Conservation (phyloP, 176 grass and related monocot species). For the Juncus effusus region DNA sequence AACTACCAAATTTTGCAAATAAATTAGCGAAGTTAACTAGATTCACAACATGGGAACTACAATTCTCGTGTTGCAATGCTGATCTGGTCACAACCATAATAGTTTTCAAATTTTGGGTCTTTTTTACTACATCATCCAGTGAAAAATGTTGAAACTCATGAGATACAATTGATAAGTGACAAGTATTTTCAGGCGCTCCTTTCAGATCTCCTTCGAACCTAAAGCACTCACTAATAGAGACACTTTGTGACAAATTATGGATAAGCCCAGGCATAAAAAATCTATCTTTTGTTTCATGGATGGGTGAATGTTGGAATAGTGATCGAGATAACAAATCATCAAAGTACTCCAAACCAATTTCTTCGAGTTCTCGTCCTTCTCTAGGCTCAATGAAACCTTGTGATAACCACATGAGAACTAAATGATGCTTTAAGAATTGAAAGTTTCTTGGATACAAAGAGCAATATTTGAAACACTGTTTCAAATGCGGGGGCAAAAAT, state of each 20-base stretch:
- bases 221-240: constrained; percentile 23
- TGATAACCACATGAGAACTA: constrained; percentile 30
- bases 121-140: neutral
- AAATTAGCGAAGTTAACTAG: constrained; percentile 11
- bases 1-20: constrained; percentile 11
- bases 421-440: constrained; percentile 14
- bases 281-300: neutral
- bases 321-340: constrained; percentile 22
- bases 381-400: constrained; percentile 30
- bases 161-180: constrained; percentile 28
- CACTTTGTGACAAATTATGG: constrained; percentile 13
- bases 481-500: constrained; percentile 12
- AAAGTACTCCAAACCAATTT: constrained; percentile 17
- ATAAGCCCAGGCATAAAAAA: constrained; percentile 33
- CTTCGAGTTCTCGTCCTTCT: neutral
- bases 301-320: constrained; percentile 22
- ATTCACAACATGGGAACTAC: constrained; percentile 21
- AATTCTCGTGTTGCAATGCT: neutral
- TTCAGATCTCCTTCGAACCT: constrained; percentile 15
- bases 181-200: constrained; percentile 12
- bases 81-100: constrained; percentile 18
- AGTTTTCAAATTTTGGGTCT: constrained; percentile 6
- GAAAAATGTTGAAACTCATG: constrained; percentile 12
- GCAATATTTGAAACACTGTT: constrained; percentile 28
- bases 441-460: constrained; percentile 40